Percentiles rank a stretch among this genome's conserved stretches.
phyloP scores from a whole-genome alignment of 2,329 filamentous ascomycete species.

The Drechslerella dactyloides region DNA sequence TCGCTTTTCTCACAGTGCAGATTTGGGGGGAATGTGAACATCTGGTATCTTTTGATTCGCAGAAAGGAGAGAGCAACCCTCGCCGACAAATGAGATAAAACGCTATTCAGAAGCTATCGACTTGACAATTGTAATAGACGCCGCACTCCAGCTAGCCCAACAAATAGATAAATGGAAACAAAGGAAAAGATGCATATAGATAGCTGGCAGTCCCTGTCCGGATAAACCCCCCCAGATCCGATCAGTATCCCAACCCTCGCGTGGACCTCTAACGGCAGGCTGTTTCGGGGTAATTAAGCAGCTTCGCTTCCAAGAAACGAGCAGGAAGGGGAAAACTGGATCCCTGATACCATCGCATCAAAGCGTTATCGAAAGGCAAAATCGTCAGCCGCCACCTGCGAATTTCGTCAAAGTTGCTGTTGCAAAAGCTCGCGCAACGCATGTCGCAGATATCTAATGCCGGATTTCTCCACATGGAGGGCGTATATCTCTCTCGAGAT shows the following conservation, averaged over 20 bases:
- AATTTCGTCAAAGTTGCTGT: too few relatives aligned
- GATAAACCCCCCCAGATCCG: not conserved
- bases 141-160: not conserved
- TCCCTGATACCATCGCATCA: not conserved
- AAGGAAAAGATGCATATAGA: not conserved
- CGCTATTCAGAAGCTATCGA: not conserved
- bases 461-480: too few relatives aligned
- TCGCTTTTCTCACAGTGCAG: not conserved
- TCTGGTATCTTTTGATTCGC: not conserved
- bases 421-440: too few relatives aligned
- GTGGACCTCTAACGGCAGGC: not conserved
- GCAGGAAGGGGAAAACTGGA: not conserved
- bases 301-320: not conserved
- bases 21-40: not conserved
- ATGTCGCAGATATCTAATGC: too few relatives aligned
- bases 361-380: not conserved
- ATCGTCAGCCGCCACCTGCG: too few relatives aligned
- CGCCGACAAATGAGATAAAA: not conserved
- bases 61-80: too few relatives aligned
- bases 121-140: not conserved
- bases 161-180: not conserved
- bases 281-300: not conserved
- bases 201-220: not conserved
- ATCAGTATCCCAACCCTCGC: not conserved
- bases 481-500: too few relatives aligned